phyloP scores from a whole-genome alignment of 2,329 filamentous ascomycete genomes.

The Colletotrichum caudatum region DNA sequence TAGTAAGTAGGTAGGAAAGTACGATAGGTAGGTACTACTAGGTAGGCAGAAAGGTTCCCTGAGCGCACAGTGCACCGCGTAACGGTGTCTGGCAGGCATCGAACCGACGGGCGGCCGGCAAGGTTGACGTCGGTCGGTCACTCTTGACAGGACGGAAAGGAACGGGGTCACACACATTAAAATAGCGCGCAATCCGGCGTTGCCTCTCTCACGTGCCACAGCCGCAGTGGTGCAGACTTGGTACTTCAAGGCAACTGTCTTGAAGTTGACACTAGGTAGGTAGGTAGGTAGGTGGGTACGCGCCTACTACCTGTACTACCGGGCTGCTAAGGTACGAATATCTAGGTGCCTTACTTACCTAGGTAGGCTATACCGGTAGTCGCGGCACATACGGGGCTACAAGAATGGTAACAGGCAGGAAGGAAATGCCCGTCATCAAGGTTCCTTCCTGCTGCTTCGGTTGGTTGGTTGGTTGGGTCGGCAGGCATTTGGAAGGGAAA shows the following conservation, averaged over 20 bases:
- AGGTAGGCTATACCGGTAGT: no score
- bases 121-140: background rate
- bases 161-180: slow-evolving; percentile 18
- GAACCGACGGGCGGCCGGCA: no score
- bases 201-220: background rate
- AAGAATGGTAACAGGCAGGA: no score
- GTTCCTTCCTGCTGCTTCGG: background rate
- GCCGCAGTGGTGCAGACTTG: background rate
- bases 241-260: no score
- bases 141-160: slow-evolving; percentile 6
- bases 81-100: slow-evolving; percentile 1
- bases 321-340: no score
- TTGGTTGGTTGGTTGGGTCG: no score
- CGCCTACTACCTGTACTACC: no score
- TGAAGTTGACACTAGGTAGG: no score
- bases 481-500: background rate
- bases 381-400: no score
- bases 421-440: background rate
- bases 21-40: no score
- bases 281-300: no score
- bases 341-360: no score
- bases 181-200: slow-evolving; percentile 2
- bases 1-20: background rate
- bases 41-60: slow-evolving; percentile 5
- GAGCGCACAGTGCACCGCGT: slow-evolving; percentile 30